Evolutionary conservation across 805 yeast species (phyloP).

Genomic region (Citeromyces nyonsensis): DNA sequence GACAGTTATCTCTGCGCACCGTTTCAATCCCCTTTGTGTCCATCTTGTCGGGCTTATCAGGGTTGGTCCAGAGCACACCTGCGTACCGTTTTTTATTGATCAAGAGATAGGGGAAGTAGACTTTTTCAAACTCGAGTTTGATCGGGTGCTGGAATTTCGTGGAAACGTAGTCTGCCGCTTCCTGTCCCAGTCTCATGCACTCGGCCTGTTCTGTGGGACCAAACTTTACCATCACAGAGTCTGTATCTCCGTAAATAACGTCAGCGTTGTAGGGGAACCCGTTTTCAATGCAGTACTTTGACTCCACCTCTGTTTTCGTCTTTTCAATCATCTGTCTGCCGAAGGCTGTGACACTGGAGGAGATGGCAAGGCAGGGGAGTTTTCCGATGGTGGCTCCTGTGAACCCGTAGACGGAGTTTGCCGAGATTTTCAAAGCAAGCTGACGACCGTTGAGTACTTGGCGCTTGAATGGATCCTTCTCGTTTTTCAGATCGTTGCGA

Average conservation of each 20-base stretch:
- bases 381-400: conserved; percentile 98
- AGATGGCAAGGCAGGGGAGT: conserved; percentile 89
- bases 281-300: conserved; percentile 60
- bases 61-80: conserved; percentile 89
- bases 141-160: conserved; percentile 71
- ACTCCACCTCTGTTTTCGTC: conserved; percentile 78
- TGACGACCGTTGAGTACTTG: conserved; percentile 96
- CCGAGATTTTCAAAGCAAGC: conserved; percentile 88
- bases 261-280: conserved; percentile 77
- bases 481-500: conserved; percentile 77
- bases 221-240: conserved; percentile 97
- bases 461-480: conserved; percentile 84
- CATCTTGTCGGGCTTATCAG: conserved; percentile 89
- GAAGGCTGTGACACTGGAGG: conserved; percentile 88
- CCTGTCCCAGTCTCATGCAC: conserved; percentile 86
- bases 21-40: conserved; percentile 98
- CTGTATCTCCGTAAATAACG: conserved; percentile 97
- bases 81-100: conserved; percentile 96
- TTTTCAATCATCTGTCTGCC: conserved; percentile 95
- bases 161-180: conserved; percentile 85
- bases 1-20: conserved; percentile 94
- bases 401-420: conserved; percentile 96
- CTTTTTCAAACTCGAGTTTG: conserved; percentile 91
- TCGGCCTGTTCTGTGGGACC: conserved; percentile 68
- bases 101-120: conserved; percentile 83